phyloP scores from a whole-genome alignment of 352 stramenopile genomes.

The Pythium insidiosum region DNA sequence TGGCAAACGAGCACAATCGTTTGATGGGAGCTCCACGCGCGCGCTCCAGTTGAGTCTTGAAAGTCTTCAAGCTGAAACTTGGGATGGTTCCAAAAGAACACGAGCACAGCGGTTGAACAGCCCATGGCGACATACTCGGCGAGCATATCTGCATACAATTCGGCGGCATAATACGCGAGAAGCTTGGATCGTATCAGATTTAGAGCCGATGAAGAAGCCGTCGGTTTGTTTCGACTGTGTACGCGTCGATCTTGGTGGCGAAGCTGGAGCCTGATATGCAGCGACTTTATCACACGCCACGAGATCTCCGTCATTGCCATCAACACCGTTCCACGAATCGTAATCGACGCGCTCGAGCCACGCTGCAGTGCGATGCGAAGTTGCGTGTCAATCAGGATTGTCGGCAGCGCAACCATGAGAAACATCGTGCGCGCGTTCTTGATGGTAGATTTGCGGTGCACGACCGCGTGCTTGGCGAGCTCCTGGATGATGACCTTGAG shows the following conservation, averaged over 20 bases:
- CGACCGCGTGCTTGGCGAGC: conserved; percentile 11
- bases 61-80: too few species aligned
- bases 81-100: conserved; percentile 22
- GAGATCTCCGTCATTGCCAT: conserved; percentile 25
- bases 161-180: not conserved
- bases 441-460: conserved; percentile 17
- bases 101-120: conserved; percentile 21
- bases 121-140: conserved; percentile 32
- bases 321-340: conserved; percentile 15
- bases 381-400: conserved; percentile 33
- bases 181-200: conserved; percentile 1
- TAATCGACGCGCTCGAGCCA: conserved; percentile 12
- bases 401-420: conserved; percentile 20
- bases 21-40: not conserved
- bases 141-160: conserved; percentile 19
- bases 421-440: conserved; percentile 25
- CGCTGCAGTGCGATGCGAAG: conserved; percentile 24
- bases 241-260: not conserved
- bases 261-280: not conserved
- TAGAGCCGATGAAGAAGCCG: not conserved
- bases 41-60: too few species aligned
- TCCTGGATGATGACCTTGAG: conserved; percentile 27
- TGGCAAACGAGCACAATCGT: not conserved
- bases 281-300: conserved; percentile 14
- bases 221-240: too few species aligned